A percentile compares a stretch with the other conserved stretches of the same genome.
These are phyloP conservation scores for Pachysandra terminalis DNA, from an alignment of 164 flowering plant species.

Conservation along the genomic window DNA sequence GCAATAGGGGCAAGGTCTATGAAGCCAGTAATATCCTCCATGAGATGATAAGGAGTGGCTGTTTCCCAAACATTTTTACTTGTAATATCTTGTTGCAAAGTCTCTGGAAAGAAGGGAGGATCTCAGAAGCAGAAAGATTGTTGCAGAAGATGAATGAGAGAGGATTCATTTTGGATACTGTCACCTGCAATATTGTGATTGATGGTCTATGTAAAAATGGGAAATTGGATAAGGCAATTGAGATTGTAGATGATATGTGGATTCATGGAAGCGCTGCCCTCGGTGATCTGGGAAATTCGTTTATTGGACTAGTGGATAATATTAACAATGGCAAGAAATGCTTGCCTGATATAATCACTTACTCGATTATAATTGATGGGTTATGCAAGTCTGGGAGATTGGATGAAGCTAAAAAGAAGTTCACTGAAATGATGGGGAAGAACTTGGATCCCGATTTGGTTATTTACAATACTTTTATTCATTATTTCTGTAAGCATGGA, in stretches of 20 bases:
- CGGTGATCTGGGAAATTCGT: conserved; percentile 67
- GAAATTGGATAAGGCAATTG: conserved; percentile 77
- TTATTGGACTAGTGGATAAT: conserved; percentile 55
- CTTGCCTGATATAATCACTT: conserved; percentile 72
- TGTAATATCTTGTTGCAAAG: conserved; percentile 88
- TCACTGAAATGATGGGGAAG: conserved; percentile 72
- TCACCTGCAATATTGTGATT: conserved; percentile 86
- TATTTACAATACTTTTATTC: conserved; percentile 60
- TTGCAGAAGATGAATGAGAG: conserved; percentile 85
- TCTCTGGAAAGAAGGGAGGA: conserved; percentile 69
- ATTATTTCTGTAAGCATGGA: conserved; percentile 62
- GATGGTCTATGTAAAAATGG: conserved; percentile 74
- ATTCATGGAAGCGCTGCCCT: conserved; percentile 81
- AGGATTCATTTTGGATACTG: conserved; percentile 66
- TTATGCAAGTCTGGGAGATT: conserved; percentile 75
- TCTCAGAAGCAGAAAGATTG: conserved; percentile 73
- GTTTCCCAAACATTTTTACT: conserved; percentile 64
- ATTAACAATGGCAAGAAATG: conserved; percentile 45
- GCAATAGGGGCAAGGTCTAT: conserved; percentile 51
- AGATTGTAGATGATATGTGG: conserved; percentile 82
- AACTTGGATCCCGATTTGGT: conserved; percentile 64
- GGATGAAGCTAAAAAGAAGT: conserved; percentile 84
- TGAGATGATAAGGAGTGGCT: conserved; percentile 60
- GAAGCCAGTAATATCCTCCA: conserved; percentile 62
- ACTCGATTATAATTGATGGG: conserved; percentile 64